These are phyloP conservation scores for Eucalyptus caleyi DNA, from an alignment of 345 rosid species.

Conservation along the genomic window DNA sequence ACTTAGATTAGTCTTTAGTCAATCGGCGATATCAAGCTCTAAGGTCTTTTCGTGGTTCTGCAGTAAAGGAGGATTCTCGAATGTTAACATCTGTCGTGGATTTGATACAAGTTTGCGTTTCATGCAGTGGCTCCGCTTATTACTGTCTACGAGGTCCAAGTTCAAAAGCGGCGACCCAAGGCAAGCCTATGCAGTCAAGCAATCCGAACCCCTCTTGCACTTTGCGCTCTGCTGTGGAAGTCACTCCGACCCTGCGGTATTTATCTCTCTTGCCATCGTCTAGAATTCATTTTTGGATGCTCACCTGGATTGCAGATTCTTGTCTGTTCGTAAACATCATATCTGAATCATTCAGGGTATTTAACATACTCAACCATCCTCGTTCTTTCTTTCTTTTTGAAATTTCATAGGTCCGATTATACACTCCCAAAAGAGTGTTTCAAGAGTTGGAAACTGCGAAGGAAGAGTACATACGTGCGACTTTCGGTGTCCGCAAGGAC, in stretches of 20 bases:
- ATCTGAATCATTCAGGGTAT: not conserved
- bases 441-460: slow-evolving; percentile 83
- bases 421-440: slow-evolving; percentile 57
- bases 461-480: slow-evolving; percentile 75
- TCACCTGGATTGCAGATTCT: not conserved
- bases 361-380: not conserved
- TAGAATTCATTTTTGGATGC: not conserved
- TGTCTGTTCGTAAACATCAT: not conserved
- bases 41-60: not conserved
- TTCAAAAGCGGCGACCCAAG: slow-evolving; percentile 71
- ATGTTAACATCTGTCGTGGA: not conserved
- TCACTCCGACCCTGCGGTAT: slow-evolving; percentile 96
- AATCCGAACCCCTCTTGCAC: slow-evolving; percentile 62
- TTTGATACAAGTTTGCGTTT: not conserved
- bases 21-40: not conserved
- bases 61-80: not conserved
- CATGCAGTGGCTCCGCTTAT: slow-evolving; percentile 62
- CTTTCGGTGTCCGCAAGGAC: slow-evolving; percentile 53
- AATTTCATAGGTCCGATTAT: slow-evolving; percentile 60
- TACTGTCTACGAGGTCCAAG: slow-evolving; percentile 54
- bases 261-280: not conserved
- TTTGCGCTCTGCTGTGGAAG: slow-evolving; percentile 86
- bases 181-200: slow-evolving; percentile 53
- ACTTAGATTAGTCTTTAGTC: not conserved
- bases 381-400: not conserved